phyloP scores from a whole-genome alignment of 2,329 filamentous ascomycete species.

The Apiospora kogelbergensis region DNA sequence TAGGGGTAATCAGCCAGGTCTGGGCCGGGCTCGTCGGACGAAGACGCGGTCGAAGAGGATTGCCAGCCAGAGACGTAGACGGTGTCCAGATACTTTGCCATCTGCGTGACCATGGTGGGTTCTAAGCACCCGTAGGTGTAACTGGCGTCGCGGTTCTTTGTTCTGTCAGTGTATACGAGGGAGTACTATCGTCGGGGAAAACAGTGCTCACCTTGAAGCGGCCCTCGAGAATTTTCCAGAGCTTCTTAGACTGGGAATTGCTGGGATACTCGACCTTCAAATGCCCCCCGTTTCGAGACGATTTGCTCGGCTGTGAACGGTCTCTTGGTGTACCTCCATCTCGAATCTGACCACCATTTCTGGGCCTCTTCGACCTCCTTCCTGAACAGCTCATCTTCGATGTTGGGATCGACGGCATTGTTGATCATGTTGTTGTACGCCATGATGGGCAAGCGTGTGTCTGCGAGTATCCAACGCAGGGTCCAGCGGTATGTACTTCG shows the following conservation, averaged over 20 bases:
- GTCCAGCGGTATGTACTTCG: neutral
- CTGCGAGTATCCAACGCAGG: neutral
- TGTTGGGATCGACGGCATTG: constrained; percentile 53
- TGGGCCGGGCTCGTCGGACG: constrained; percentile 92
- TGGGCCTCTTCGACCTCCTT: constrained; percentile 86
- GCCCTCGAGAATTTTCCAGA: constrained; percentile 85
- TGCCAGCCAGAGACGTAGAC: constrained; percentile 99
- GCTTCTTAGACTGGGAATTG: constrained; percentile 87
- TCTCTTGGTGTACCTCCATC: constrained; percentile 91
- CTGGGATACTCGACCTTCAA: constrained; percentile 90
- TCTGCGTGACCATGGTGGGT: constrained; percentile 97
- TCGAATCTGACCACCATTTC: constrained; percentile 88
- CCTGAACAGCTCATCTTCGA: constrained; percentile 68
- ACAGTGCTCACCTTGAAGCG: constrained; percentile 71
- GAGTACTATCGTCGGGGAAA: neutral
- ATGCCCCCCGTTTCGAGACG: constrained; percentile 90
- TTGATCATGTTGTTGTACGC: constrained; percentile 63
- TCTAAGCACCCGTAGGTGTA: constrained; percentile 97
- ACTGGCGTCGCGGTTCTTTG: constrained; percentile 77
- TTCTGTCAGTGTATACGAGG: neutral
- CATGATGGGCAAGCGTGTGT: constrained; percentile 41
- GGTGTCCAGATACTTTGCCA: constrained; percentile 98
- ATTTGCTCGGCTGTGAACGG: constrained; percentile 97
- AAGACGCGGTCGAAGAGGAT: constrained; percentile 92
- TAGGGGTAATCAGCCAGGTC: constrained; percentile 98